Percentiles rank a stretch among this genome's conserved stretches.
Evolutionary conservation across 2,329 filamentous ascomycete species (phyloP).

Genomic region (Acrocalymma vagum): DNA sequence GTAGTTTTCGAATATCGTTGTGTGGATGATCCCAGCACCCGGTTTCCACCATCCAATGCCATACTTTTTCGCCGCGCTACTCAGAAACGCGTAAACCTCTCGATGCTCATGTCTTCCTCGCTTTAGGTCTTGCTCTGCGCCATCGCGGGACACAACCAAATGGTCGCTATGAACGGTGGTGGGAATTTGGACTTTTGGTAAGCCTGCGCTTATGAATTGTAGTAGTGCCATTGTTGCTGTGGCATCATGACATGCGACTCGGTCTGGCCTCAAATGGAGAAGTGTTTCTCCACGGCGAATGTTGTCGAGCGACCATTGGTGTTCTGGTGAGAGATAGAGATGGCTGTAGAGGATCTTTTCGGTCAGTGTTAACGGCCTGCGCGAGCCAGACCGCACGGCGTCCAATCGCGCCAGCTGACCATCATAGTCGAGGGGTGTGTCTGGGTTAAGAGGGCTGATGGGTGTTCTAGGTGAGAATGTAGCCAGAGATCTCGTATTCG

Average conservation of each 20-base stretch:
- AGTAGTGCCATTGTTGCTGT: conserved; percentile 54
- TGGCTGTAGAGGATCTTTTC: conserved; percentile 54
- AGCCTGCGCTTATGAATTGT: conserved; percentile 53
- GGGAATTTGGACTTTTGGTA: conserved; percentile 48
- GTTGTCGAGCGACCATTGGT: conserved; percentile 20
- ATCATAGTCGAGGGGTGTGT: conserved; percentile 17
- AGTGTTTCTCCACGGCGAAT: conserved; percentile 51
- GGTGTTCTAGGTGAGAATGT: conserved; percentile 14
- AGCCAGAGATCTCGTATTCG: conserved; percentile 5
- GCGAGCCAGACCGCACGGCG: conserved; percentile 14
- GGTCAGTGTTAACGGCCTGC: conserved; percentile 44
- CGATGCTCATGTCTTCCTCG: conserved; percentile 37
- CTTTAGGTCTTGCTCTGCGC: conserved; percentile 37
- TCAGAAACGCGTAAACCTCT: conserved; percentile 52
- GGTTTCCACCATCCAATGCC: conserved; percentile 43
- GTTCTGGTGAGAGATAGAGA: conserved; percentile 32
- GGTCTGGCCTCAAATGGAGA: conserved; percentile 47
- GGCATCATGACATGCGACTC: conserved; percentile 55
- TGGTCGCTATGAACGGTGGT: conserved; percentile 54
- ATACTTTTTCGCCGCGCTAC: conserved; percentile 49
- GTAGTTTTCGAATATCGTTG: conserved; percentile 53
- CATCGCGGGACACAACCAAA: conserved; percentile 47
- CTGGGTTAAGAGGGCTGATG: conserved; percentile 18
- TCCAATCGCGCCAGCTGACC: conserved; percentile 16
- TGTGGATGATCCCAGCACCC: conserved; percentile 42